Evolutionary conservation across 306 rosid species (phyloP).

Genomic region (Betula pendula): DNA sequence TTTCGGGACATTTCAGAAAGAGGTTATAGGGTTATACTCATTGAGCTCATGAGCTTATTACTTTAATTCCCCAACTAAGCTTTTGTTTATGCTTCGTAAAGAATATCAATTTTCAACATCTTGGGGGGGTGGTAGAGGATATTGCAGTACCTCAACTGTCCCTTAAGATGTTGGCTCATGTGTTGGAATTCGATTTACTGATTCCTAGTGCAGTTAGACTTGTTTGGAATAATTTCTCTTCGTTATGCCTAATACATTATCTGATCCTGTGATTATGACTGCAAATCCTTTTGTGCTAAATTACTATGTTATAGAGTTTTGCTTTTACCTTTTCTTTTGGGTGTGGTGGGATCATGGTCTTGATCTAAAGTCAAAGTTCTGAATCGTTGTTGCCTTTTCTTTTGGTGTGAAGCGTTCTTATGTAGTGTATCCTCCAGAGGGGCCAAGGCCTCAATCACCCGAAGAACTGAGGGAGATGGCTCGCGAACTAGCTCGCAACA

Average conservation of each 20-base stretch:
- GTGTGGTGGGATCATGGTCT: neutral
- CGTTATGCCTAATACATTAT: neutral
- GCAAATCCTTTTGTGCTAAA: neutral
- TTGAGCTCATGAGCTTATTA: neutral
- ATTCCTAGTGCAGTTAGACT: neutral
- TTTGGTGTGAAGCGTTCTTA: constrained; percentile 52
- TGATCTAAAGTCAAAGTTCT: neutral
- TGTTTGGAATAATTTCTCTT: neutral
- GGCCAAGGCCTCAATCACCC: constrained; percentile 73
- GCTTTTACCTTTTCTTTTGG: neutral
- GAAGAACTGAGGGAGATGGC: constrained; percentile 85
- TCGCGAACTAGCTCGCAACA: constrained; percentile 68
- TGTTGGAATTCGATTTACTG: neutral
- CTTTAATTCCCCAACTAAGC: no score
- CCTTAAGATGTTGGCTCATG: neutral
- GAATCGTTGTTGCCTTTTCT: constrained; percentile 15
- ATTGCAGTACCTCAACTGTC: neutral
- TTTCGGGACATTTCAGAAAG: neutral
- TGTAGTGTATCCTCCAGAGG: constrained; percentile 71
- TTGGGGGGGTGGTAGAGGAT: neutral
- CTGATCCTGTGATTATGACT: neutral
- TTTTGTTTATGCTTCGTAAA: neutral
- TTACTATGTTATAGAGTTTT: neutral
- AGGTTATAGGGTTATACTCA: neutral
- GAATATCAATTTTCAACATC: neutral